Evolutionary conservation across 495 filamentous ascomycete genomes (phyloP).

Genomic region (Terfezia claveryi): DNA sequence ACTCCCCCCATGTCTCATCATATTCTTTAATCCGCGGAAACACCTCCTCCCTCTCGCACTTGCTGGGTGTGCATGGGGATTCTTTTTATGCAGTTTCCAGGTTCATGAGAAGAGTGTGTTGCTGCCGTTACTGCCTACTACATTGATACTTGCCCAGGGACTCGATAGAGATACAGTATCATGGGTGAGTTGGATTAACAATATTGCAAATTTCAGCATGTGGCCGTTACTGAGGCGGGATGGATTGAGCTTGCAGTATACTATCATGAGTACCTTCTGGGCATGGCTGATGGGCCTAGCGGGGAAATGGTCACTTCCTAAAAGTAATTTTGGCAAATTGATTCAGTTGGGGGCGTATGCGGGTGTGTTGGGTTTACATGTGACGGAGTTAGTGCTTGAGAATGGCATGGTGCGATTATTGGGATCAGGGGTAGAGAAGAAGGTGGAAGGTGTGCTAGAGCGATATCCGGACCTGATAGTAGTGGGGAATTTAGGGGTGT

Average conservation of each 20-base stretch:
- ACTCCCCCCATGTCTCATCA: conserved; percentile 47
- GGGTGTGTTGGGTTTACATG: conserved; percentile 57
- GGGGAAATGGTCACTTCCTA: conserved; percentile 32
- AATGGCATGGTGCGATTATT: conserved; percentile 24
- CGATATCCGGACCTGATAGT: conserved; percentile 84
- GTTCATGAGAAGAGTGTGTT: conserved; percentile 95
- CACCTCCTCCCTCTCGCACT: conserved; percentile 57
- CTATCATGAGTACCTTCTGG: conserved; percentile 65
- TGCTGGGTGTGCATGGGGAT: conserved; percentile 73
- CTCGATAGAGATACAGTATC: conserved; percentile 51
- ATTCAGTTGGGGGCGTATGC: conserved; percentile 56
- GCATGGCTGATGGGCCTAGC: conserved; percentile 54
- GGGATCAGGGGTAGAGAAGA: too few species aligned
- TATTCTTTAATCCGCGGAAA: conserved; percentile 58
- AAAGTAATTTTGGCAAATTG: conserved; percentile 43
- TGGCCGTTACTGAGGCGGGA: conserved; percentile 76
- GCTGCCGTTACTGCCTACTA: conserved; percentile 79
- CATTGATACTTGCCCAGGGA: conserved; percentile 57
- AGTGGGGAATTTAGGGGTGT: conserved; percentile 68
- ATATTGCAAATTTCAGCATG: conserved; percentile 81
- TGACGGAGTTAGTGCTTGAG: conserved; percentile 35
- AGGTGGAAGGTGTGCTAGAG: conserved; percentile 22
- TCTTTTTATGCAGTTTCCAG: conserved; percentile 92
- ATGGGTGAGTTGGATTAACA: conserved; percentile 85
- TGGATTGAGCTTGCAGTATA: conserved; percentile 62